Percentiles rank a stretch among this genome's conserved stretches.
phyloP scores from a whole-genome alignment of 164 flowering plant genomes.

The Vitis rotundifolia region DNA sequence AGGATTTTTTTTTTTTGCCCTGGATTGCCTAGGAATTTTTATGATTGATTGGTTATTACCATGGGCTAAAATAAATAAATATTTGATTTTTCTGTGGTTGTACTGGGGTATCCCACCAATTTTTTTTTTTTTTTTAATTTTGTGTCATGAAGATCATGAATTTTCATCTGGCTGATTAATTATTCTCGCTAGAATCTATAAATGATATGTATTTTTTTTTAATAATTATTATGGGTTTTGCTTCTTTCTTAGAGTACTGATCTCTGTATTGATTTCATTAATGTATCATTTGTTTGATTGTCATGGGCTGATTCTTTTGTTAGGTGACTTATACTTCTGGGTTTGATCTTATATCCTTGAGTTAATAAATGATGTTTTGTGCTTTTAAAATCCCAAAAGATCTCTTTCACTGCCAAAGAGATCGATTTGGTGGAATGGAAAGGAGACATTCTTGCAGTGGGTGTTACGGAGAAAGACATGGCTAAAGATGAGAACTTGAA shows the following conservation, averaged over 20 bases:
- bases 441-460: slow-evolving; percentile 92
- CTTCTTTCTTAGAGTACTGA: not conserved
- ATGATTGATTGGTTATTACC: no score
- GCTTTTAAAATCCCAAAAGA: slow-evolving; percentile 25
- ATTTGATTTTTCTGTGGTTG: no score
- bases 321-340: not conserved
- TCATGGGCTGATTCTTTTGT: not conserved
- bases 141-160: no score
- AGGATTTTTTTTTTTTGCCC: not conserved
- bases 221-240: not conserved
- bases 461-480: slow-evolving; percentile 90
- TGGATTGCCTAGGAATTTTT: not conserved
- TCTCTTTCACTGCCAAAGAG: slow-evolving; percentile 61
- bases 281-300: not conserved
- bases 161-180: no score
- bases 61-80: no score
- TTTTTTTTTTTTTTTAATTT: no score
- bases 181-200: no score
- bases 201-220: no score
- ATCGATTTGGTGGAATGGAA: slow-evolving; percentile 79
- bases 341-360: not conserved
- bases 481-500: slow-evolving; percentile 63
- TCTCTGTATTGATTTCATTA: not conserved
- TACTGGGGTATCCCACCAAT: no score
- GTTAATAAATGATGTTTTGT: slow-evolving; percentile 11